Percentiles rank a stretch among this genome's conserved stretches.
phyloP scores from a whole-genome alignment of 1,284 basidiomycete species.

The Lentinula novae-zelandiae region DNA sequence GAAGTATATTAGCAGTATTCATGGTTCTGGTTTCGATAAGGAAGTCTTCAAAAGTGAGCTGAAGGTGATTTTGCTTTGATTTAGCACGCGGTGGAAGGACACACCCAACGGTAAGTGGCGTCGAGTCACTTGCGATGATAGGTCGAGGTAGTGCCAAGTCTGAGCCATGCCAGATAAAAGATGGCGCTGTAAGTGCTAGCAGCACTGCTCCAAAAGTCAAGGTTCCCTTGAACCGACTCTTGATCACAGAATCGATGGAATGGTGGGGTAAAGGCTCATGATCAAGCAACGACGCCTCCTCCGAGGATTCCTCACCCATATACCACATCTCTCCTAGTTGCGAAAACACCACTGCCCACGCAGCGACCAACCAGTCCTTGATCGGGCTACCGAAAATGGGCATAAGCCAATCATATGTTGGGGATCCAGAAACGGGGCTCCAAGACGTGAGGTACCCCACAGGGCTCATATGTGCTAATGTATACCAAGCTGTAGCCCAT shows the following conservation, averaged over 20 bases:
- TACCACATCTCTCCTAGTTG: conserved; percentile 51
- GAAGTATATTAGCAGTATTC: conserved; percentile 50
- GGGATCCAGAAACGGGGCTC: conserved; percentile 52
- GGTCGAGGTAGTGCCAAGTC: conserved; percentile 31
- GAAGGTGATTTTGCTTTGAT: conserved; percentile 25
- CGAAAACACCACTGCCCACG: conserved; percentile 66
- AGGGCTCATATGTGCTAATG: conserved; percentile 50
- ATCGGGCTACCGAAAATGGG: conserved; percentile 52
- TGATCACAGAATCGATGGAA: neutral
- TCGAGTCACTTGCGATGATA: conserved; percentile 37
- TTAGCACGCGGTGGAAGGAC: conserved; percentile 47
- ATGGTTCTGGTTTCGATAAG: conserved; percentile 49
- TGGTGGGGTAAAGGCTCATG: neutral
- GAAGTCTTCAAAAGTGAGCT: conserved; percentile 53
- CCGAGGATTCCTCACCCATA: conserved; percentile 36
- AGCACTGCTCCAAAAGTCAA: conserved; percentile 39
- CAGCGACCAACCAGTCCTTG: conserved; percentile 66
- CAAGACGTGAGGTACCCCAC: conserved; percentile 68
- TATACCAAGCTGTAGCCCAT: conserved; percentile 62
- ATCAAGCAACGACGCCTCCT: conserved; percentile 22
- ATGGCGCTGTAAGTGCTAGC: conserved; percentile 50
- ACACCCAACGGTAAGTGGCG: conserved; percentile 61
- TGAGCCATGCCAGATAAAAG: conserved; percentile 37
- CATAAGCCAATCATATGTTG: conserved; percentile 60
- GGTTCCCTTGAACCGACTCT: conserved; percentile 13